Evolutionary conservation across 2,329 filamentous ascomycete genomes (phyloP).

Genomic region (Colletotrichum spaethianum): DNA sequence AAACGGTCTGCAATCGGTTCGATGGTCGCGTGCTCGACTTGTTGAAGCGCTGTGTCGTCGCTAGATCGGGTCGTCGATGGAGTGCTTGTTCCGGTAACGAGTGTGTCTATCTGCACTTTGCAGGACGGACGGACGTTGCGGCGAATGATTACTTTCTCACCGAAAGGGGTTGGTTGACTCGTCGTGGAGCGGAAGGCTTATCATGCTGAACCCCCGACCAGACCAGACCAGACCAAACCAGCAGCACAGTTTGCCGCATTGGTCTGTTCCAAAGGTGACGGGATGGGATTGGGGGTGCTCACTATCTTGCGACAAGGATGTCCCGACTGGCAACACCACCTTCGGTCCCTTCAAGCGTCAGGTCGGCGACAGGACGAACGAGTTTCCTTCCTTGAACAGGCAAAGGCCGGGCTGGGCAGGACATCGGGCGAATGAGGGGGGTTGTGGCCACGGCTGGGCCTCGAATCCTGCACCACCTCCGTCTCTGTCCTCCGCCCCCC

Average conservation of each 20-base stretch:
- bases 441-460: not conserved
- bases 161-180: conserved; percentile 35
- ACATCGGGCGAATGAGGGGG: conserved; percentile 31
- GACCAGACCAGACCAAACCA: conserved; percentile 6
- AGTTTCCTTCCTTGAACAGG: conserved; percentile 15
- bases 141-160: conserved; percentile 8
- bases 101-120: not conserved
- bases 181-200: conserved; percentile 35
- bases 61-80: not conserved
- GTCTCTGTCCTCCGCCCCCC: not conserved
- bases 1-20: not conserved
- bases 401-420: conserved; percentile 19
- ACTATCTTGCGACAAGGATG: conserved; percentile 40
- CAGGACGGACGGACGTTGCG: conserved; percentile 8
- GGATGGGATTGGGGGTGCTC: conserved; percentile 26
- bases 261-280: conserved; percentile 33
- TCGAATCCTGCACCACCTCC: conserved; percentile 3
- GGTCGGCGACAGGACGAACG: conserved; percentile 27
- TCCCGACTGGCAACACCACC: conserved; percentile 7
- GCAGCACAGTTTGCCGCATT: conserved; percentile 26
- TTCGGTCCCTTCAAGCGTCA: conserved; percentile 9
- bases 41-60: not conserved
- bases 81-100: not conserved
- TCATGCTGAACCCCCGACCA: conserved; percentile 30
- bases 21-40: not conserved